phyloP scores from a whole-genome alignment of 2,329 filamentous ascomycete species.

The Sporothrix dimorphospora region DNA sequence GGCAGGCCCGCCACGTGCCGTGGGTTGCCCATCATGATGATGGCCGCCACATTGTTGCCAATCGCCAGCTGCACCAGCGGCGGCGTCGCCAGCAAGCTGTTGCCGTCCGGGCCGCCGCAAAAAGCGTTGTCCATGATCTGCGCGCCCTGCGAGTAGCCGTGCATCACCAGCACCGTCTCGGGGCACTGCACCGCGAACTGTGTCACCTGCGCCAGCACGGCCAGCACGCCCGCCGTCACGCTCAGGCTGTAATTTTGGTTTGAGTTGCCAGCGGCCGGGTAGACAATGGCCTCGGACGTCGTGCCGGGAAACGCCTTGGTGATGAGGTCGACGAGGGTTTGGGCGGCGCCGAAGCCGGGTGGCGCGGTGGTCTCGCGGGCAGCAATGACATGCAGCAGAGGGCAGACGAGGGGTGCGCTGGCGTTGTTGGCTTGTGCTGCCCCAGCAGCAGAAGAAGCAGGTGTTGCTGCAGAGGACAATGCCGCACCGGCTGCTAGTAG shows the following conservation, averaged over 20 bases:
- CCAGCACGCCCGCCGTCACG: constrained; percentile 54
- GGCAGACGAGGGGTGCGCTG: constrained; percentile 41
- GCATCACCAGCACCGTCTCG: constrained; percentile 57
- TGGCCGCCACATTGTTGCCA: constrained; percentile 56
- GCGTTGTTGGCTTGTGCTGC: neutral
- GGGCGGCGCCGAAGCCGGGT: constrained; percentile 49
- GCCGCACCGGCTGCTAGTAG: neutral
- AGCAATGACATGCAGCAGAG: constrained; percentile 52
- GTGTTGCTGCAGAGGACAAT: neutral
- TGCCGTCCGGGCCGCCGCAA: constrained; percentile 59
- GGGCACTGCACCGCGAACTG: constrained; percentile 59
- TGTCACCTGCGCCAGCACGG: constrained; percentile 52
- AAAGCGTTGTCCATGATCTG: constrained; percentile 64
- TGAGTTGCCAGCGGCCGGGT: constrained; percentile 59
- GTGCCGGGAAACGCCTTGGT: constrained; percentile 45
- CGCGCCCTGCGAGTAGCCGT: constrained; percentile 65
- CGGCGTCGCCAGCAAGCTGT: constrained; percentile 49
- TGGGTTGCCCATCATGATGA: constrained; percentile 64
- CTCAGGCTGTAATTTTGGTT: constrained; percentile 54
- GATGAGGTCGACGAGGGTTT: constrained; percentile 50
- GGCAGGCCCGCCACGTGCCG: constrained; percentile 54
- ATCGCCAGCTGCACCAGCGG: constrained; percentile 50
- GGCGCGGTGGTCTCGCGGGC: constrained; percentile 54
- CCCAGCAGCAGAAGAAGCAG: neutral
- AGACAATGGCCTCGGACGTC: constrained; percentile 52